These are phyloP conservation scores for Seminavis robusta DNA, from an alignment of 108 stramenopile species.

Conservation along the genomic window DNA sequence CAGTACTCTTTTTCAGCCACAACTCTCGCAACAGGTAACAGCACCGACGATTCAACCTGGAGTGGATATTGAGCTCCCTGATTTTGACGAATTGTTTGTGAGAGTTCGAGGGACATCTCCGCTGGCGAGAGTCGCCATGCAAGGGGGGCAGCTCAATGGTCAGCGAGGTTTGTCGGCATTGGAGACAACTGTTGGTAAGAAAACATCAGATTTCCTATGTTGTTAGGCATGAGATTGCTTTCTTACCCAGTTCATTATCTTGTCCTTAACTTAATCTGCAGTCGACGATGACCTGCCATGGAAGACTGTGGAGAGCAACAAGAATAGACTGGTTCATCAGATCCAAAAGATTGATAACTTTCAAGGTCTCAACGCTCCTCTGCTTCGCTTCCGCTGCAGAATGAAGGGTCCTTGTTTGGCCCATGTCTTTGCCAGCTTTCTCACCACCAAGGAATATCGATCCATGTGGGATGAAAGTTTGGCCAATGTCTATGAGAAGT, in stretches of 20 bases:
- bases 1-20: conserved; percentile 60
- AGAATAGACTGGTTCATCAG: conserved; percentile 31
- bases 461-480: conserved; percentile 63
- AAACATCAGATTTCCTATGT: not conserved
- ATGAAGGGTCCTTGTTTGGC: conserved; percentile 59
- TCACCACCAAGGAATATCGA: conserved; percentile 54
- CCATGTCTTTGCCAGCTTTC: conserved; percentile 53
- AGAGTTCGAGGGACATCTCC: conserved; percentile 61
- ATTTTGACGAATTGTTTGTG: conserved; percentile 66
- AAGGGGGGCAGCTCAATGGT: conserved; percentile 14
- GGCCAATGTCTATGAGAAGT: conserved; percentile 52
- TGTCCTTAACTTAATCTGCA: not conserved
- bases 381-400: conserved; percentile 54
- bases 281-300: conserved; percentile 28
- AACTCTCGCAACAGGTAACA: conserved; percentile 40
- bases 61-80: conserved; percentile 65
- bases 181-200: not conserved
- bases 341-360: conserved; percentile 73
- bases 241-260: not conserved
- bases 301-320: conserved; percentile 52
- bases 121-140: conserved; percentile 37
- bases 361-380: conserved; percentile 46
- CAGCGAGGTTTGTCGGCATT: conserved; percentile 4
- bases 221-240: not conserved
- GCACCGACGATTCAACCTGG: conserved; percentile 50